Conservation (phyloP, 768 basidiomycete genomes). For the Lactarius akahatsu region DNA sequence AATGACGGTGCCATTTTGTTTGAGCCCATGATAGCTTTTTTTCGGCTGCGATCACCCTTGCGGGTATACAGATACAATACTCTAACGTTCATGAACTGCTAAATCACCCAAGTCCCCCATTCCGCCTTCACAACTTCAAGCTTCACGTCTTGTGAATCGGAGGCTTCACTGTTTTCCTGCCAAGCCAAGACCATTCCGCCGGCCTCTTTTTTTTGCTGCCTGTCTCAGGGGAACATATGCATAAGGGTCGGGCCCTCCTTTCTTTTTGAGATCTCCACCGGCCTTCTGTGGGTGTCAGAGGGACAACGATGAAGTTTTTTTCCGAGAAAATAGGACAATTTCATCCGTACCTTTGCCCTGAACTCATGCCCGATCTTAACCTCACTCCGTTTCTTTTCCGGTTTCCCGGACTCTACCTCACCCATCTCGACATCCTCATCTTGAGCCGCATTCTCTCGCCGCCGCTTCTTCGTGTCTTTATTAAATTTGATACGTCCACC, state of each 20-base stretch:
- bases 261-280: conserved; percentile 90
- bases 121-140: not conserved
- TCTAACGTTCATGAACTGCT: too few species aligned
- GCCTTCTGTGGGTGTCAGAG: conserved; percentile 62
- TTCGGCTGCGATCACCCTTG: not conserved
- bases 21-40: not conserved
- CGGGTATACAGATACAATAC: not conserved
- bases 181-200: conserved; percentile 53
- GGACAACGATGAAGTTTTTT: conserved; percentile 17
- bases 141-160: not conserved
- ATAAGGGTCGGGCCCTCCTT: conserved; percentile 84
- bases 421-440: conserved; percentile 73
- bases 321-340: conserved; percentile 2
- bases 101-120: not conserved
- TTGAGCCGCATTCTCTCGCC: conserved; percentile 63
- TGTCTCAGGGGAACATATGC: conserved; percentile 86
- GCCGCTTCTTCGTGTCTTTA: conserved; percentile 93
- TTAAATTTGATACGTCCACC: conserved; percentile 91
- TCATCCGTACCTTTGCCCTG: conserved; percentile 80
- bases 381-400: conserved; percentile 52
- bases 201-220: conserved; percentile 65
- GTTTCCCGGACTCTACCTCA: conserved; percentile 53
- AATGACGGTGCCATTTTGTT: not conserved
- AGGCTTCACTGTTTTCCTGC: conserved; percentile 55
- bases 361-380: conserved; percentile 80